A percentile compares a stretch with the other conserved stretches of the same genome.
Conservation (phyloP, 805 yeast species). For the Saccharomycopsis sp. region DNA sequence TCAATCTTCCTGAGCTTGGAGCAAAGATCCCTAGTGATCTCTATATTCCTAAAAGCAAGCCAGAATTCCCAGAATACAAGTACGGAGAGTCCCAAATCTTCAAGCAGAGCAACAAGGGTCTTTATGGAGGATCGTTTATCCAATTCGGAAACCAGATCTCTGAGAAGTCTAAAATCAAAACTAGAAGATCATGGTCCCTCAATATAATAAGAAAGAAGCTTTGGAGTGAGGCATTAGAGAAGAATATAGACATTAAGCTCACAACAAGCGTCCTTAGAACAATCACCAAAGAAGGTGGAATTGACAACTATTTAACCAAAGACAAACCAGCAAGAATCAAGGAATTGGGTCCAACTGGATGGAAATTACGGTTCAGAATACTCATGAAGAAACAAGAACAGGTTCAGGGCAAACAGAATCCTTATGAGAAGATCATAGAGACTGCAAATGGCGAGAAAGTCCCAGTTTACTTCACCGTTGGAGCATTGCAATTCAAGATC, state of each 20-base stretch:
- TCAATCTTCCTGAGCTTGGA: constrained; percentile 44
- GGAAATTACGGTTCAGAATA: constrained; percentile 79
- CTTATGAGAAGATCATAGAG: constrained; percentile 30
- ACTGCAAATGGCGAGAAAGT: constrained; percentile 28
- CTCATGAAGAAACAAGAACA: constrained; percentile 39
- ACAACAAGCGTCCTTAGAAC: constrained; percentile 81
- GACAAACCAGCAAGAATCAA: constrained; percentile 86
- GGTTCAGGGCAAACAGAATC: constrained; percentile 35
- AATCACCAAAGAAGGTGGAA: constrained; percentile 89
- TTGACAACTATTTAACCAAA: constrained; percentile 81
- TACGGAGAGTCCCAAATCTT: constrained; percentile 73
- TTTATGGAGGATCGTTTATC: constrained; percentile 83
- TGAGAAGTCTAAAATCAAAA: constrained; percentile 65
- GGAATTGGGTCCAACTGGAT: constrained; percentile 88
- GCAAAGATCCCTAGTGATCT: constrained; percentile 40
- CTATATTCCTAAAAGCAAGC: constrained; percentile 38
- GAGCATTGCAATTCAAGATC: constrained; percentile 41
- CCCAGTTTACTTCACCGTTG: constrained; percentile 46
- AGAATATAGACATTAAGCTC: constrained; percentile 50
- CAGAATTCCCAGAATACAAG: constrained; percentile 57
- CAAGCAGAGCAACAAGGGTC: constrained; percentile 81
- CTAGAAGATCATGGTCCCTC: constrained; percentile 71
- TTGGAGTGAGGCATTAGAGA: constrained; percentile 77
- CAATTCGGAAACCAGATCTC: constrained; percentile 73
- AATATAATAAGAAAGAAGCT: constrained; percentile 69